phyloP scores from a whole-genome alignment of 768 basidiomycete species.

The Tylopilus subfusipes region DNA sequence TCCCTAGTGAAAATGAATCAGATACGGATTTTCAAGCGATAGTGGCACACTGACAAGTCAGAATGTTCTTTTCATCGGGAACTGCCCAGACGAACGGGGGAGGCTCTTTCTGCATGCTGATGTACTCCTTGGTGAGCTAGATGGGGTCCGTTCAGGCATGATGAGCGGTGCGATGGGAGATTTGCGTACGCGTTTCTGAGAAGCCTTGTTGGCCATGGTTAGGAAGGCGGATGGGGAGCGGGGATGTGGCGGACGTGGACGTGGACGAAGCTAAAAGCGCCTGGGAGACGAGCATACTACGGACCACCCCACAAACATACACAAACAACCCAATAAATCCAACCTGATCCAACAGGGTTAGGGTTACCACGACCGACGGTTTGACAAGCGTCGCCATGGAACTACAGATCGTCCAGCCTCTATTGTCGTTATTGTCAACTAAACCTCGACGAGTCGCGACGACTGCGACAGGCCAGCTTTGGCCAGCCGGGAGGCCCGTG shows the following conservation, averaged over 20 bases:
- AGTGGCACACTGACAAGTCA: slow-evolving; percentile 67
- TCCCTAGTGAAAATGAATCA: slow-evolving; percentile 56
- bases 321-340: slow-evolving; percentile 14
- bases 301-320: slow-evolving; percentile 26
- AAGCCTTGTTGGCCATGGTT: slow-evolving; percentile 80
- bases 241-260: slow-evolving; percentile 13
- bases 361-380: slow-evolving; percentile 14
- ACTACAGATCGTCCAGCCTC: neutral
- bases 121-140: slow-evolving; percentile 84
- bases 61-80: slow-evolving; percentile 96
- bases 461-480: neutral
- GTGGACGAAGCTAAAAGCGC: slow-evolving; percentile 24
- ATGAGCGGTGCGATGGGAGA: slow-evolving; percentile 9
- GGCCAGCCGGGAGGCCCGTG: neutral
- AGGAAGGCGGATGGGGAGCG: neutral
- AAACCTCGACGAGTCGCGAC: too few species aligned
- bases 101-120: slow-evolving; percentile 87
- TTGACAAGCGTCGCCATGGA: slow-evolving; percentile 14
- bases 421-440: neutral
- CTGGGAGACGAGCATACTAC: slow-evolving; percentile 21
- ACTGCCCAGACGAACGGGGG: slow-evolving; percentile 95
- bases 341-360: slow-evolving; percentile 11
- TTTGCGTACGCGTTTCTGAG: slow-evolving; percentile 69
- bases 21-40: slow-evolving; percentile 2
- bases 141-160: neutral